Percentiles rank a stretch among this genome's conserved stretches.
Conservation (phyloP, 768 basidiomycete species). For the Leccinum barrowsii region DNA sequence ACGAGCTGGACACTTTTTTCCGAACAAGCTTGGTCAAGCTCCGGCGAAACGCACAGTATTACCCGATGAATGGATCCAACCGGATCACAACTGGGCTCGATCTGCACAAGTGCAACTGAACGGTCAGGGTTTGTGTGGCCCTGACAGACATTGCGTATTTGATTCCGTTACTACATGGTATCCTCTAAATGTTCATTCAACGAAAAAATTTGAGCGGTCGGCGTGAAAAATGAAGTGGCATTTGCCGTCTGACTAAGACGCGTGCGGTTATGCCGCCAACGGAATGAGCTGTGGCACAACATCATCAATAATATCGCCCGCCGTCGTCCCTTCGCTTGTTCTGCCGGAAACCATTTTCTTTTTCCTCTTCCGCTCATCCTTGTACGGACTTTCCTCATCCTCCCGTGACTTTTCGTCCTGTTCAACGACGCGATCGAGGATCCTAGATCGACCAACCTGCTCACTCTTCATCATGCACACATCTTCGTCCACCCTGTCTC, state of each 20-base stretch:
- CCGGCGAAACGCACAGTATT: neutral
- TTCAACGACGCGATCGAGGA: conserved; percentile 18
- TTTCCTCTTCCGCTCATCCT: conserved; percentile 1
- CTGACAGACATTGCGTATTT: neutral
- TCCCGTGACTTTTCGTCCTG: conserved; percentile 6
- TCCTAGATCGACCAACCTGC: conserved; percentile 20
- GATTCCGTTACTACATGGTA: neutral
- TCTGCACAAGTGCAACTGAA: neutral
- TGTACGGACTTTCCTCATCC: conserved; percentile 3
- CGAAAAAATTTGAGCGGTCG: neutral
- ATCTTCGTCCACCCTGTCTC: conserved; percentile 20
- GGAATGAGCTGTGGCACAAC: conserved; percentile 6
- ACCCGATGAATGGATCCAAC: neutral
- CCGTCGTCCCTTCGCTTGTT: conserved; percentile 11
- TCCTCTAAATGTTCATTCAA: neutral
- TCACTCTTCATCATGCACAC: conserved; percentile 22
- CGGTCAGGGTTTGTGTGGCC: neutral
- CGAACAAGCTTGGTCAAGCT: neutral
- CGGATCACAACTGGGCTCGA: too few relatives aligned
- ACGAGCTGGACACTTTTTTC: neutral
- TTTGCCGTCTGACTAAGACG: conserved; percentile 32
- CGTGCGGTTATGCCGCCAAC: conserved; percentile 14
- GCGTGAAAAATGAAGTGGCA: conserved; percentile 18
- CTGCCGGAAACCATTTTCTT: conserved; percentile 21
- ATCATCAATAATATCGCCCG: neutral